Percentiles rank a stretch among this genome's conserved stretches.
Evolutionary conservation across 306 rosid species (phyloP).

Genomic region (Corylus avellana): DNA sequence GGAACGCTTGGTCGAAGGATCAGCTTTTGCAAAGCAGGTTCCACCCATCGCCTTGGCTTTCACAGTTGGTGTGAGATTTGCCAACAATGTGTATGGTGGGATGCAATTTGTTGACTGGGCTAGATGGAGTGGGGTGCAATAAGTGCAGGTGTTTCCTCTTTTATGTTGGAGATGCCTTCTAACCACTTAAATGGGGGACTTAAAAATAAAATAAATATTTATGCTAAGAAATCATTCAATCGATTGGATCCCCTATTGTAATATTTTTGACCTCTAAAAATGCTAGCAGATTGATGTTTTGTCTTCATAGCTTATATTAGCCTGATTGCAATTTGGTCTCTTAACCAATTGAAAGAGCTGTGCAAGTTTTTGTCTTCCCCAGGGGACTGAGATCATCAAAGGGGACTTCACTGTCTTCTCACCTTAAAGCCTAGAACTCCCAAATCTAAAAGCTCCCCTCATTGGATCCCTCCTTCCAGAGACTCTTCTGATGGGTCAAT

Average conservation of each 20-base stretch:
- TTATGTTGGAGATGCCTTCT: background rate
- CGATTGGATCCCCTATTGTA: background rate
- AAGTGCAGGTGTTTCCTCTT: conserved; percentile 19
- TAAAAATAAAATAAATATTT: background rate
- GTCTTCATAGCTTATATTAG: background rate
- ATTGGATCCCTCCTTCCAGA: no score
- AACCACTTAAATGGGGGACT: background rate
- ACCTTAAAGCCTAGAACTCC: no score
- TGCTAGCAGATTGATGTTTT: background rate
- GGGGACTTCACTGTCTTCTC: no score
- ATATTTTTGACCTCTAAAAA: background rate
- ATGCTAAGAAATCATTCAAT: background rate
- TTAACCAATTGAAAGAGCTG: background rate
- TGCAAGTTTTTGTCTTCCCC: background rate
- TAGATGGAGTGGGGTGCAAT: conserved; percentile 84
- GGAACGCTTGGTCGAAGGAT: conserved; percentile 75
- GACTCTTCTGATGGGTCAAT: no score
- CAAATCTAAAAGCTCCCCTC: no score
- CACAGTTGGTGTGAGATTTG: conserved; percentile 82
- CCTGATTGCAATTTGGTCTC: background rate
- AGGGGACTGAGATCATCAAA: background rate
- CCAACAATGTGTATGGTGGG: conserved; percentile 92
- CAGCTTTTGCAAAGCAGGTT: conserved; percentile 70
- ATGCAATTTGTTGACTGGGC: conserved; percentile 99
- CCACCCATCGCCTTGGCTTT: conserved; percentile 83